Conservation (phyloP, 1,284 basidiomycete genomes). For the Moesziomyces globuligerus region DNA sequence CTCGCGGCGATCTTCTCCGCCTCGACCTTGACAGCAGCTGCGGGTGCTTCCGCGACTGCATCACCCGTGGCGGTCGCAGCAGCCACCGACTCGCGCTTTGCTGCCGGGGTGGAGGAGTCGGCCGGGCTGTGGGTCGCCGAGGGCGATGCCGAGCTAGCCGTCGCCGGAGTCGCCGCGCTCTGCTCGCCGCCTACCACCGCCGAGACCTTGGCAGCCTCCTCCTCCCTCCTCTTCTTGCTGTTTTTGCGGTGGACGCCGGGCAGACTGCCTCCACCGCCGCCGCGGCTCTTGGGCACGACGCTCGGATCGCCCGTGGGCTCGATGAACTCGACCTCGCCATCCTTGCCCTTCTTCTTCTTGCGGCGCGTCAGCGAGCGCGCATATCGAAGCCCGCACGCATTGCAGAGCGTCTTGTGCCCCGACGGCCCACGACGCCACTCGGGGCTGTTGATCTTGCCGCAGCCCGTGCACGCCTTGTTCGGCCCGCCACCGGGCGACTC, state of each 20-base stretch:
- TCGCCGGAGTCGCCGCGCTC: background rate
- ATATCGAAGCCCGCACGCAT: constrained; percentile 65
- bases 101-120: background rate
- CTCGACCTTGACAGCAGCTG: constrained; percentile 15
- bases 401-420: constrained; percentile 65
- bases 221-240: constrained; percentile 47
- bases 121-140: constrained; percentile 15
- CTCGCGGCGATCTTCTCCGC: too few relatives aligned
- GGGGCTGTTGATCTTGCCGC: constrained; percentile 75
- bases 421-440: constrained; percentile 83
- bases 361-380: constrained; percentile 57
- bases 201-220: constrained; percentile 27
- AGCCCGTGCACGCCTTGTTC: constrained; percentile 64
- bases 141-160: constrained; percentile 3
- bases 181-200: constrained; percentile 1
- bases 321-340: constrained; percentile 51
- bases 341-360: constrained; percentile 58
- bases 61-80: background rate
- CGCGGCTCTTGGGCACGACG: constrained; percentile 55
- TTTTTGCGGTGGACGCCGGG: constrained; percentile 54
- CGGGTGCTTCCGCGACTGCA: background rate
- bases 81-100: constrained; percentile 2
- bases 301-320: constrained; percentile 55
- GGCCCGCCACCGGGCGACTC: constrained; percentile 19
- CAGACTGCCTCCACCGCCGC: constrained; percentile 55